Evolutionary conservation across 305 asterid genomes (phyloP), one percentile per base, ranked within the genome.

Genomic region (Rubia occidens): DNA sequence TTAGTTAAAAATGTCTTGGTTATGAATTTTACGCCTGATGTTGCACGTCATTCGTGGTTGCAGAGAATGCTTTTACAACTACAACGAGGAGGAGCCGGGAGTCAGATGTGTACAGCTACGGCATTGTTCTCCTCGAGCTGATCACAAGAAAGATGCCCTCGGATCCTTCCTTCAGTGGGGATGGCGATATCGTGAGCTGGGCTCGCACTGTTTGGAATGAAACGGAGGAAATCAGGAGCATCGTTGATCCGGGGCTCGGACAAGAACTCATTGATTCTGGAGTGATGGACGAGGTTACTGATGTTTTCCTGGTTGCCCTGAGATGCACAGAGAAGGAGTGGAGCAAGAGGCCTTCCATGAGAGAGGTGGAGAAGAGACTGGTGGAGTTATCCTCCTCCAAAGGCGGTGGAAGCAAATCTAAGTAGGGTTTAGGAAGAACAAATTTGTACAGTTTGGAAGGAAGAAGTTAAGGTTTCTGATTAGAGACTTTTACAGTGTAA

Each of bases 101-200:
- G 83, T 80, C 86, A 5, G 97, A 93, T 73, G 97, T 87, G 39
- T 93, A 93, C 58, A 89, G 94, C 18, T 93, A 85, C 60, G 98
- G 98, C 0, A 84, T 93, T 1, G 89, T 93, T 55, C 68, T 90
- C 81, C 67, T 93, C 89, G 97, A 90, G 80, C 77, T 93, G 77
- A 71, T 88, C 18, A 85, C 90, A 39, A 53, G 98, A 70, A 90
- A 75, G 87, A 82, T 72, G 75, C 90, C 82, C 5, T 67, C 82
- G 67, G 96, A 93, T 66, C 76, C 81, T 18, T 82, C 83, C 0
- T 77, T 86, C 67, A 71, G 81, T 2, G 86, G 81, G 72, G 90
- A 82, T 32, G 53, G 72, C 43, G 91, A 84, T 66, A 80, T 90
- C 1, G 87, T 78, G 15, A 73, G 81, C 65, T 86, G 96, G 93